Percentiles rank a stretch among this genome's conserved stretches.
phyloP scores from a whole-genome alignment of 306 rosid genomes.

The Casuarina glauca region DNA sequence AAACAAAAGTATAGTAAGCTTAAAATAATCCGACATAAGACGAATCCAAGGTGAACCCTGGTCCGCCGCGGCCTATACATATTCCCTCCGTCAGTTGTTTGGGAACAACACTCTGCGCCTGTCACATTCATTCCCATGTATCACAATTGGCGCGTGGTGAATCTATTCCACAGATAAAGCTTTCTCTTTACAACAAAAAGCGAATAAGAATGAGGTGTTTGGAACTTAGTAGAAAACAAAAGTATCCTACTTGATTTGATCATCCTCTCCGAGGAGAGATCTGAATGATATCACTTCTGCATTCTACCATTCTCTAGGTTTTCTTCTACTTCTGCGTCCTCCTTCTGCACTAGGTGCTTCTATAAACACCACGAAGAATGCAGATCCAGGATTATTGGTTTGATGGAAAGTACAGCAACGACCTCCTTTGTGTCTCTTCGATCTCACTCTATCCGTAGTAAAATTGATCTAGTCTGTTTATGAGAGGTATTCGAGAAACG shows the following conservation, averaged over 20 bases:
- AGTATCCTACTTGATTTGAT: background rate
- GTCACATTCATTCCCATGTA: background rate
- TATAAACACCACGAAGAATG: too few species aligned
- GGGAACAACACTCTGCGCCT: background rate
- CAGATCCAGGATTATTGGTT: too few species aligned
- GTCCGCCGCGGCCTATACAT: background rate
- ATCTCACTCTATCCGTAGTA: too few species aligned
- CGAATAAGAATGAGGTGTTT: background rate
- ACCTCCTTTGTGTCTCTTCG: too few species aligned
- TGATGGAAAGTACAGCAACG: too few species aligned
- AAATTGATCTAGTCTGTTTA: too few species aligned
- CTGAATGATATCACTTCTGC: too few species aligned
- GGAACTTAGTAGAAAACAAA: too few species aligned
- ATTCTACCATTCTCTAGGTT: background rate
- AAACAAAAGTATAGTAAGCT: background rate
- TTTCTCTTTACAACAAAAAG: background rate
- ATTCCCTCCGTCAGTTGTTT: background rate
- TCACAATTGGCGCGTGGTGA: background rate
- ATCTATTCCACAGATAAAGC: background rate
- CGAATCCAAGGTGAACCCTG: background rate
- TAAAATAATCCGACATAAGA: background rate
- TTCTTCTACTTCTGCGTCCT: background rate
- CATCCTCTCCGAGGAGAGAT: too few species aligned
- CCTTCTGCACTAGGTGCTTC: too few species aligned
- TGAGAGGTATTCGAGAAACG: too few species aligned